A percentile compares a stretch with the other conserved stretches of the same genome.
Conservation (phyloP, 176 grass and related monocot genomes). For the Triticum urartu region DNA sequence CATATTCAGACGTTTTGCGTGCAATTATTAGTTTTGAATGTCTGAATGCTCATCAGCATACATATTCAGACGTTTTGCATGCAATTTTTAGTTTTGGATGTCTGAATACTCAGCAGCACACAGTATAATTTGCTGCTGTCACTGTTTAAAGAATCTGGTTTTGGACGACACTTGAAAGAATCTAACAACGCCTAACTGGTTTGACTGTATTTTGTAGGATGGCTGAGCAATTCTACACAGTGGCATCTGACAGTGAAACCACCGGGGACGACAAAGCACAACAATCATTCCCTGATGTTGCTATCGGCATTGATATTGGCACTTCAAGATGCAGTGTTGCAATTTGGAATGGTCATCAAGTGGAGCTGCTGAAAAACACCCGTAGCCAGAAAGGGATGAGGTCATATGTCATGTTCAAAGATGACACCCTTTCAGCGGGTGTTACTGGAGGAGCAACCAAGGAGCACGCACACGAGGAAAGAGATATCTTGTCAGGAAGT, state of each 20-base stretch:
- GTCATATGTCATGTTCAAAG: constrained; percentile 79
- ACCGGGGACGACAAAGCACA: constrained; percentile 50
- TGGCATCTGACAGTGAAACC: constrained; percentile 66
- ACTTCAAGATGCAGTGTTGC: constrained; percentile 77
- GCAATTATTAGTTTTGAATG: not conserved
- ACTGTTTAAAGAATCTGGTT: not conserved
- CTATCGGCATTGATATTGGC: constrained; percentile 72
- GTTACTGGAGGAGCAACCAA: constrained; percentile 45
- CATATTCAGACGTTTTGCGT: not conserved
- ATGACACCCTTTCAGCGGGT: constrained; percentile 60
- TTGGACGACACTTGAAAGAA: not conserved
- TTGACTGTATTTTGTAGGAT: constrained; percentile 35
- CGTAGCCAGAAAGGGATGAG: constrained; percentile 68
- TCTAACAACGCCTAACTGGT: not conserved
- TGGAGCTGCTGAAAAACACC: constrained; percentile 67
- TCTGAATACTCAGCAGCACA: not conserved
- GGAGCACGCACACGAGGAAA: constrained; percentile 43
- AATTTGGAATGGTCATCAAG: constrained; percentile 56
- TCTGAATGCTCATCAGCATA: too few relatives aligned
- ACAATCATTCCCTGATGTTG: constrained; percentile 51
- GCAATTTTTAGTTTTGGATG: not conserved
- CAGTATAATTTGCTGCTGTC: not conserved
- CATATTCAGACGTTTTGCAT: not conserved
- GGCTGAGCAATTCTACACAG: constrained; percentile 56
- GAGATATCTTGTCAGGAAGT: constrained; percentile 73